These are phyloP conservation scores for Gossypium davidsonii DNA, from an alignment of 441 rosid genomes.

Conservation along the genomic window DNA sequence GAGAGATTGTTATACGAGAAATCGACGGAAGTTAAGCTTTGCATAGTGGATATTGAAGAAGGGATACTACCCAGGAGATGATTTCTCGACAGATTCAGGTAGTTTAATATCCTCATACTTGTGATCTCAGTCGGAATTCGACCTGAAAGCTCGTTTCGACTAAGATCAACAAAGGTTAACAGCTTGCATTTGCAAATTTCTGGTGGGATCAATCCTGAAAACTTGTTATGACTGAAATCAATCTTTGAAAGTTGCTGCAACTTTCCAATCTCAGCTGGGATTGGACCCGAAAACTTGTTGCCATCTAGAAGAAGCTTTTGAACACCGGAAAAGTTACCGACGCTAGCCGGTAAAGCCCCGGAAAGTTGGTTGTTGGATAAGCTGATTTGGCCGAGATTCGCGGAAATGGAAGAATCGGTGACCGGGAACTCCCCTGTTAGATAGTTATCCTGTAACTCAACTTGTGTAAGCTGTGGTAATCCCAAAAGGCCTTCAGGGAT, in stretches of 20 bases:
- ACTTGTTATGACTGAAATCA: constrained; percentile 74
- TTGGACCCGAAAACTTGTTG: constrained; percentile 65
- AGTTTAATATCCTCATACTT: constrained; percentile 76
- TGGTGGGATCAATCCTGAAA: constrained; percentile 59
- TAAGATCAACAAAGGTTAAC: constrained; percentile 73
- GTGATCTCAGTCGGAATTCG: constrained; percentile 74
- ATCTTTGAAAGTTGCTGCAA: constrained; percentile 80
- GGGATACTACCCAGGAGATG: neutral
- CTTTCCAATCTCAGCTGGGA: constrained; percentile 76
- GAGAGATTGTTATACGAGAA: constrained; percentile 89
- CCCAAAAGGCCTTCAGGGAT: constrained; percentile 77
- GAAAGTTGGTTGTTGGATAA: constrained; percentile 75
- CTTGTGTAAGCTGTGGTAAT: constrained; percentile 66
- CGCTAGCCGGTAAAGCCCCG: constrained; percentile 61
- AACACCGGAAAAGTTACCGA: constrained; percentile 76
- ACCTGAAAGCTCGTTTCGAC: constrained; percentile 80
- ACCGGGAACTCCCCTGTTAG: constrained; percentile 68
- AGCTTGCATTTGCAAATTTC: constrained; percentile 85
- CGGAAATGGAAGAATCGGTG: constrained; percentile 34
- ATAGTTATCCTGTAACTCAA: constrained; percentile 71
- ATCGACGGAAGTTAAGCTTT: constrained; percentile 57
- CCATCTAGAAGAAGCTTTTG: constrained; percentile 94
- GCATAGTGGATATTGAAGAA: no score
- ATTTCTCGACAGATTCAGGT: constrained; percentile 26
- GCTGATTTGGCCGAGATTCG: constrained; percentile 72